Evolutionary conservation across 306 rosid genomes (phyloP).

Genomic region (Cicer cuneatum): DNA sequence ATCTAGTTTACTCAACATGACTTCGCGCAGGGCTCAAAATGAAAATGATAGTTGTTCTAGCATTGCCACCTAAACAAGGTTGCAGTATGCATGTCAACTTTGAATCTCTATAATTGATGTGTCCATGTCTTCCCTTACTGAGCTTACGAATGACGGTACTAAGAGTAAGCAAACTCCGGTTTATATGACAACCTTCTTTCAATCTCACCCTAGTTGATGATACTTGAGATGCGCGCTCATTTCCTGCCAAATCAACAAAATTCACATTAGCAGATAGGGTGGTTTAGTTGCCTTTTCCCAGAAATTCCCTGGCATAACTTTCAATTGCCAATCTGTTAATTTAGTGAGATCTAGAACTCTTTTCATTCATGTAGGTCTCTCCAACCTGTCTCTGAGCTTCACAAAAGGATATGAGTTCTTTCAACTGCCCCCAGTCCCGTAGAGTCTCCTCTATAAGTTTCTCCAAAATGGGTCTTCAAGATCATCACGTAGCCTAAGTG

Average conservation of each 20-base stretch:
- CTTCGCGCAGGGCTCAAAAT: conserved; percentile 95
- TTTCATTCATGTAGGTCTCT: conserved; percentile 90
- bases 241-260: conserved; percentile 97
- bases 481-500: conserved; percentile 95
- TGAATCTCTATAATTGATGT: conserved; percentile 95
- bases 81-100: conserved; percentile 95
- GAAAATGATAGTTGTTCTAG: conserved; percentile 97
- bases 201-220: conserved; percentile 88
- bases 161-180: conserved; percentile 96
- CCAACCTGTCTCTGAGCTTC: conserved; percentile 99
- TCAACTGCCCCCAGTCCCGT: conserved; percentile 86
- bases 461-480: conserved; percentile 93
- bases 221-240: conserved; percentile 98
- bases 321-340: conserved; percentile 93
- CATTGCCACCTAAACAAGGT: conserved; percentile 98
- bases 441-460: conserved; percentile 88
- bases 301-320: conserved; percentile 96
- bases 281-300: conserved; percentile 91
- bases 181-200: conserved; percentile 98
- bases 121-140: conserved; percentile 92
- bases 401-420: conserved; percentile 83
- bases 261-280: conserved; percentile 93
- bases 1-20: conserved; percentile 97
- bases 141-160: conserved; percentile 94
- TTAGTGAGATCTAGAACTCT: conserved; percentile 98